Percentiles rank a stretch among this genome's conserved stretches.
Conservation (phyloP, 2,329 filamentous ascomycete species). For the Pestalotiopsis fici region DNA sequence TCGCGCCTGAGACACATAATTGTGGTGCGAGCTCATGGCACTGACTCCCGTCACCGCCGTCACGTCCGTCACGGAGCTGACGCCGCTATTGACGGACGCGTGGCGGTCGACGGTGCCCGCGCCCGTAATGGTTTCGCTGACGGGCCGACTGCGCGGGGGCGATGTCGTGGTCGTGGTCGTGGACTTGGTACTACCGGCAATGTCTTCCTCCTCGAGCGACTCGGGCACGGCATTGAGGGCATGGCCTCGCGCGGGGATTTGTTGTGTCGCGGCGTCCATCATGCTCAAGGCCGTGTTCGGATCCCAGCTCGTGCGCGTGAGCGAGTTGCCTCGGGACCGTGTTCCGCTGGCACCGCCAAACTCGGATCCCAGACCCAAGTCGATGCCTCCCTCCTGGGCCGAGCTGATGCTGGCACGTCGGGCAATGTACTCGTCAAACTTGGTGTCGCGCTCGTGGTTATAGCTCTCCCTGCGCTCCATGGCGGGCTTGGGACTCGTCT, state of each 20-base stretch:
- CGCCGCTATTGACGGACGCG: neutral
- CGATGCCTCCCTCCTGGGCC: constrained; percentile 21
- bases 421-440: constrained; percentile 47
- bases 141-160: neutral
- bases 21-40: neutral
- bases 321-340: constrained; percentile 5
- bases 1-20: neutral
- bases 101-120: neutral
- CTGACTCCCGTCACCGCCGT: neutral
- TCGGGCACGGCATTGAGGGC: constrained; percentile 31
- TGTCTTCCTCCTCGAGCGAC: constrained; percentile 24
- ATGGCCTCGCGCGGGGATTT: constrained; percentile 13
- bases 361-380: constrained; percentile 31
- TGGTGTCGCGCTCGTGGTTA: constrained; percentile 46
- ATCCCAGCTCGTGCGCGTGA: neutral
- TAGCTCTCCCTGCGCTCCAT: constrained; percentile 32
- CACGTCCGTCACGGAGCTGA: neutral
- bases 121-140: neutral
- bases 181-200: neutral
- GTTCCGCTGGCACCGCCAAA: constrained; percentile 24
- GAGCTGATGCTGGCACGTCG: constrained; percentile 26
- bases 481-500: constrained; percentile 13
- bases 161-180: too few relatives aligned
- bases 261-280: constrained; percentile 4
- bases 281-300: neutral